Percentiles rank a stretch among this genome's conserved stretches.
phyloP scores from a whole-genome alignment of 1,139 yeast species.

The Kodamaea anthophila region DNA sequence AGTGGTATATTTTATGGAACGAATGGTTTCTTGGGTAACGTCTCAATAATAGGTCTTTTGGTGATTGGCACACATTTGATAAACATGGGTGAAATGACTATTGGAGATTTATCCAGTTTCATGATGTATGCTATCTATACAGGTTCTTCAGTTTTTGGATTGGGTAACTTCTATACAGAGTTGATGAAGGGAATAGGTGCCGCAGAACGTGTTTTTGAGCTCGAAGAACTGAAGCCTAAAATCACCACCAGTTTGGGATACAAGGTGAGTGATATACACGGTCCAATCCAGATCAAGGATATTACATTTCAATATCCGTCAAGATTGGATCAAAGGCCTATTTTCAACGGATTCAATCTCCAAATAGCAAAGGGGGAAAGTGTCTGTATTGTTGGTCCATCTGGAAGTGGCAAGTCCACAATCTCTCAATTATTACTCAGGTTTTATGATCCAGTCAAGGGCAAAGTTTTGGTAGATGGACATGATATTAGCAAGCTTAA shows the following conservation, averaged over 20 bases:
- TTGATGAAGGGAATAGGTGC: slow-evolving; percentile 97
- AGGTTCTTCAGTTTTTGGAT: slow-evolving; percentile 82
- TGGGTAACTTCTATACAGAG: slow-evolving; percentile 87
- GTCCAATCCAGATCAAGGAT: slow-evolving; percentile 54
- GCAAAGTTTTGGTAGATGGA: slow-evolving; percentile 63
- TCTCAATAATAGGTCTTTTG: slow-evolving; percentile 68
- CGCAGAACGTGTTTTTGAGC: slow-evolving; percentile 84
- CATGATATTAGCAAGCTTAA: slow-evolving; percentile 63
- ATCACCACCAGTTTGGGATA: slow-evolving; percentile 62
- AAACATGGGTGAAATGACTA: slow-evolving; percentile 59
- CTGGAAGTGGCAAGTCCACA: slow-evolving; percentile 94
- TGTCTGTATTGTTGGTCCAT: slow-evolving; percentile 92
- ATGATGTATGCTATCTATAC: slow-evolving; percentile 93
- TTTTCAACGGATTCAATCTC: slow-evolving; percentile 62
- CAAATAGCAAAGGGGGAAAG: slow-evolving; percentile 76
- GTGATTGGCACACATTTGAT: slow-evolving; percentile 81
- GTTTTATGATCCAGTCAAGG: slow-evolving; percentile 72
- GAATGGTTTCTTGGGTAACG: slow-evolving; percentile 77
- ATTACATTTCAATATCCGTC: slow-evolving; percentile 82
- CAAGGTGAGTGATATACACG: slow-evolving; percentile 24
- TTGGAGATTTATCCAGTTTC: slow-evolving; percentile 89
- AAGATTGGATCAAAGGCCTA: slow-evolving; percentile 57
- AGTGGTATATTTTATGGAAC: slow-evolving; percentile 72
- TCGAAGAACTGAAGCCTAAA: slow-evolving; percentile 67
- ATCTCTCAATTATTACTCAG: slow-evolving; percentile 73